Evolutionary conservation across 306 rosid species (phyloP).

Genomic region (Acacia melanoxylon): DNA sequence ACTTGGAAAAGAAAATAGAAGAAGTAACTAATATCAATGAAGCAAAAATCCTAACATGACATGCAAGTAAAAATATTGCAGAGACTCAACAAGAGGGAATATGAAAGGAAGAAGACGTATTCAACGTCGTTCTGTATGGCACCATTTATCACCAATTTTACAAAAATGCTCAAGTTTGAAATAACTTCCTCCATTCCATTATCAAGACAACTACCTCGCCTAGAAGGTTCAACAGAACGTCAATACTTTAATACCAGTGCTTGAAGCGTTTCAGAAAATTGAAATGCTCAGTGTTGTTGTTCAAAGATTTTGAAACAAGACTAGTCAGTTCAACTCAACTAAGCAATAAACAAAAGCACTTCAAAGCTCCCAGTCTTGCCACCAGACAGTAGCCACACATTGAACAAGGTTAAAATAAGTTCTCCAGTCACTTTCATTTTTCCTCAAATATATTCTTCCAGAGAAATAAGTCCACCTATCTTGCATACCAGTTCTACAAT

Average conservation of each 20-base stretch:
- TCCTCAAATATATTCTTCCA: too few species aligned
- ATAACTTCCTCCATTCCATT: neutral
- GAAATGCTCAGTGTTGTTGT: neutral
- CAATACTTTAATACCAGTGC: neutral
- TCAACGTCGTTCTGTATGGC: slow-evolving; percentile 1
- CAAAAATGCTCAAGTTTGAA: neutral
- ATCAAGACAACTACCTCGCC: slow-evolving; percentile 19
- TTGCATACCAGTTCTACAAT: too few species aligned
- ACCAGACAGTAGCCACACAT: too few species aligned
- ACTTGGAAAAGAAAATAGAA: neutral
- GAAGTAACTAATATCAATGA: too few species aligned
- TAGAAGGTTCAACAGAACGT: slow-evolving; percentile 4
- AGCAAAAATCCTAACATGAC: too few species aligned
- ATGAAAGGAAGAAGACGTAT: neutral
- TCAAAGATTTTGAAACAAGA: slow-evolving; percentile 17
- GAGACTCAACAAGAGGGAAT: neutral
- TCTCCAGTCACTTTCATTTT: too few species aligned
- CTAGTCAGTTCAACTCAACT: slow-evolving; percentile 27
- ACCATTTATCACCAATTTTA: slow-evolving; percentile 11
- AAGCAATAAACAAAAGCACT: slow-evolving; percentile 22
- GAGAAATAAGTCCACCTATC: too few species aligned
- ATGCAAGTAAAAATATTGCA: too few species aligned
- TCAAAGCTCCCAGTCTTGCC: too few species aligned
- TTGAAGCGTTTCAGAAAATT: slow-evolving; percentile 13
- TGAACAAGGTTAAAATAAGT: too few species aligned